Evolutionary conservation across 169 alveolate species (phyloP).

Genomic region (Eimeria maxima): DNA sequence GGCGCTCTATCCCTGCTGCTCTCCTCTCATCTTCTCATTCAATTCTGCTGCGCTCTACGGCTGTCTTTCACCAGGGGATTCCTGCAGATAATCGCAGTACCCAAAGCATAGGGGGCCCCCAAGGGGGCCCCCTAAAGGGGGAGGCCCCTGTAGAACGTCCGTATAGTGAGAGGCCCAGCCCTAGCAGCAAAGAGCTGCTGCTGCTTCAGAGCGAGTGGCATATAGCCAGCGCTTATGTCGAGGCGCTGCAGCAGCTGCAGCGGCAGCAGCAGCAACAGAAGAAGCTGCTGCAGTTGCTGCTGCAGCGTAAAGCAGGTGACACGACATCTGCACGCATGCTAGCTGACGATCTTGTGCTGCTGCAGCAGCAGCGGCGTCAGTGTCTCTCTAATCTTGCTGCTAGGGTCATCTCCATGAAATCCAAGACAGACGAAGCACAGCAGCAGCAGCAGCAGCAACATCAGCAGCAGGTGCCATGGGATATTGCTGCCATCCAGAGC

Average conservation of each 20-base stretch:
- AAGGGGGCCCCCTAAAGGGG: neutral
- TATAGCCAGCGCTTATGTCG: constrained; percentile 12
- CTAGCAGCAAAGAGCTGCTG: neutral
- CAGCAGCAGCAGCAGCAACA: neutral
- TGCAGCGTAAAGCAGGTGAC: constrained; percentile 21
- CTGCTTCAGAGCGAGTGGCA: constrained; percentile 31
- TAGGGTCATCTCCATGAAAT: neutral
- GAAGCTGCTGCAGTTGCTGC: constrained; percentile 34
- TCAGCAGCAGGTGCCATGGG: constrained; percentile 18
- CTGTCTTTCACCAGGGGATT: neutral
- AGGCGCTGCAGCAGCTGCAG: constrained; percentile 46
- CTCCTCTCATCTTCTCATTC: neutral
- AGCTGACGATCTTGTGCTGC: constrained; percentile 35
- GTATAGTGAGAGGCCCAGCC: neutral
- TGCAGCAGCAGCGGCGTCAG: constrained; percentile 30
- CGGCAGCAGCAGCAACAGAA: constrained; percentile 17
- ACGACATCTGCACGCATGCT: neutral
- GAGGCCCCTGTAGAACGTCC: neutral
- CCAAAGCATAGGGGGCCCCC: neutral
- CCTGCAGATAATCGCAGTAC: neutral
- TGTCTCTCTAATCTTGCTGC: constrained; percentile 16
- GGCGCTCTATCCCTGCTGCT: neutral
- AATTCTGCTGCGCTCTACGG: constrained; percentile 1
- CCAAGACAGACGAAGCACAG: neutral
- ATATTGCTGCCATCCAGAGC: neutral